Percentiles rank a stretch among this genome's conserved stretches.
Conservation (phyloP, 805 yeast species). For the Wickerhamomyces ciferrii region DNA sequence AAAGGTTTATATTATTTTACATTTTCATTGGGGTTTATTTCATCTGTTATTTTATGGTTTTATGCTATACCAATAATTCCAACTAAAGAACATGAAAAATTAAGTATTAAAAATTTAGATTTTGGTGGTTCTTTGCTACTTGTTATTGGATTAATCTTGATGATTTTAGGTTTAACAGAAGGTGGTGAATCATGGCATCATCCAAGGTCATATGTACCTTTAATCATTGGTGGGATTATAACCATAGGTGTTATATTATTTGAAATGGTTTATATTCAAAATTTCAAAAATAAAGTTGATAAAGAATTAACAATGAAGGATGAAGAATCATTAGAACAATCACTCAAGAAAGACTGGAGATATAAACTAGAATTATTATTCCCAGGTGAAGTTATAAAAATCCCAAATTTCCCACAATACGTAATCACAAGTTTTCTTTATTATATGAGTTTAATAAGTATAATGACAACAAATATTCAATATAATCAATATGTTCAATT, state of each 20-base stretch:
- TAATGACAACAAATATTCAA: conserved; percentile 19
- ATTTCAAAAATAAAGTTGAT: conserved; percentile 5
- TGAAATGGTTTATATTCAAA: conserved; percentile 23
- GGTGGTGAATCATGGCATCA: conserved; percentile 38
- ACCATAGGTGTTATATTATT: conserved; percentile 21
- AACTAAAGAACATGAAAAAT: conserved; percentile 13
- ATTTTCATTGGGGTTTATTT: conserved; percentile 25
- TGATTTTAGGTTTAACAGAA: conserved; percentile 39
- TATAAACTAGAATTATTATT: conserved; percentile 18
- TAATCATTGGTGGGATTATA: conserved; percentile 32
- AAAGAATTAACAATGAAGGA: too few species aligned
- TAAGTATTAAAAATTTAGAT: conserved; percentile 26
- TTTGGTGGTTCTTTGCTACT: conserved; percentile 28
- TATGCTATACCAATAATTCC: conserved; percentile 26
- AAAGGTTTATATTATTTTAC: conserved; percentile 32
- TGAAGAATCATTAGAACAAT: too few species aligned
- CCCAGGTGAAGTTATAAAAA: conserved; percentile 22
- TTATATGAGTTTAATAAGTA: conserved; percentile 16
- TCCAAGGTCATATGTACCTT: conserved; percentile 35
- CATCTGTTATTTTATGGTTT: conserved; percentile 20
- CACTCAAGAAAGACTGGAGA: conserved; percentile 6
- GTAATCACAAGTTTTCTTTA: conserved; percentile 16
- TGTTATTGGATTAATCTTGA: conserved; percentile 29
- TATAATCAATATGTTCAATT: conserved; percentile 13
- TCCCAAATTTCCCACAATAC: conserved; percentile 21